Conservation (phyloP, 495 filamentous ascomycete genomes). For the Xylaria cubensis region DNA sequence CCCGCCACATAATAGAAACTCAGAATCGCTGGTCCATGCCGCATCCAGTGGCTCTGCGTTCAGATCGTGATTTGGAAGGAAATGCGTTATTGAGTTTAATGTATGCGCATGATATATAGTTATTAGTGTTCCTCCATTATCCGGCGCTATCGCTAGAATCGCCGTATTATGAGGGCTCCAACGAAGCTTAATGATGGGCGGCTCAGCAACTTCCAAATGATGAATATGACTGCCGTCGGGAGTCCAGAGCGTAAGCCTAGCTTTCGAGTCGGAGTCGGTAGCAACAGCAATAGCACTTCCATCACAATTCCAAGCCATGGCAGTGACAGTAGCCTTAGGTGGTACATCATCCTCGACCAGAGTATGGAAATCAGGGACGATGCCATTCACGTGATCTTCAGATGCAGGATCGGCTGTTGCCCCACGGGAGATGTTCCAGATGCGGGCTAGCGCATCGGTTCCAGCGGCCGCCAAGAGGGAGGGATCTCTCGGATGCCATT, state of each 20-base stretch:
- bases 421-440: conserved; percentile 74
- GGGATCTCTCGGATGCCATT: conserved; percentile 80
- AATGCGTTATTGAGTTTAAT: conserved; percentile 48
- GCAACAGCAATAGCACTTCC: conserved; percentile 74
- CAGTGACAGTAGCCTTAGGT: conserved; percentile 57
- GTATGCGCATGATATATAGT: conserved; percentile 56
- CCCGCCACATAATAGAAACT: conserved; percentile 66
- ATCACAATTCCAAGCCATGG: conserved; percentile 74
- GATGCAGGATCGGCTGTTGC: conserved; percentile 52
- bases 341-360: conserved; percentile 55
- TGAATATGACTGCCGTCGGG: conserved; percentile 60
- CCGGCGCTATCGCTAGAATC: conserved; percentile 63
- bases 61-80: conserved; percentile 50
- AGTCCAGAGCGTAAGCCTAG: conserved; percentile 72
- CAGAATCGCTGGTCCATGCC: conserved; percentile 64
- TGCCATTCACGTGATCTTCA: conserved; percentile 54
- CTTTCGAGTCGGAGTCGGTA: conserved; percentile 65
- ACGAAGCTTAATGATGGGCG: conserved; percentile 63
- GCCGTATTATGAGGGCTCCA: conserved; percentile 65
- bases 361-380: conserved; percentile 44
- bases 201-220: conserved; percentile 53
- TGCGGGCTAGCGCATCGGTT: conserved; percentile 75
- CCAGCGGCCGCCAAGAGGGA: conserved; percentile 76
- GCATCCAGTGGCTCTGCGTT: conserved; percentile 58
- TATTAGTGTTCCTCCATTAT: conserved; percentile 54